These are phyloP conservation scores for Colletotrichum sansevieriae DNA, from an alignment of 2,329 filamentous ascomycete genomes.

Conservation along the genomic window DNA sequence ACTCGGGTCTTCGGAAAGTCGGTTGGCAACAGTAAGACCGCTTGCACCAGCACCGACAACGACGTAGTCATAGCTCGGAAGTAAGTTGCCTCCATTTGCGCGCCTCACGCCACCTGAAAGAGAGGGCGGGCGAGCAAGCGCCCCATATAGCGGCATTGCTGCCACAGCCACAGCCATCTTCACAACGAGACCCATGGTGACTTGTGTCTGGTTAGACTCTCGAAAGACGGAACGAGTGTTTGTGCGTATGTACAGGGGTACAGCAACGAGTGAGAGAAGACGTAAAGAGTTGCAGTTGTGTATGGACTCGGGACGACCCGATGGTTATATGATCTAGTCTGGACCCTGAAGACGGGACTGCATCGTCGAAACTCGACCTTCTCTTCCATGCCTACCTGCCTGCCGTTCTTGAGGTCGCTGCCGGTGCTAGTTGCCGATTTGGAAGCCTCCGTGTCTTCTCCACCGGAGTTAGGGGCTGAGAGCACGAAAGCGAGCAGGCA, in stretches of 20 bases:
- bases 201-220: slow-evolving; percentile 6
- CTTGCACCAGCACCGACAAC: slow-evolving; percentile 52
- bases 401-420: slow-evolving; percentile 3
- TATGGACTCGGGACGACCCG: slow-evolving; percentile 27
- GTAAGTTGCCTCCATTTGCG: slow-evolving; percentile 13
- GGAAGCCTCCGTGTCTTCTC: slow-evolving; percentile 13
- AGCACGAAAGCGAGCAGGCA: slow-evolving; percentile 11
- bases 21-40: slow-evolving; percentile 53
- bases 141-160: slow-evolving; percentile 35
- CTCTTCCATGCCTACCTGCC: not conserved
- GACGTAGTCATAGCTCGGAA: slow-evolving; percentile 49
- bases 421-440: slow-evolving; percentile 23
- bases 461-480: slow-evolving; percentile 21
- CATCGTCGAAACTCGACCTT: slow-evolving; percentile 14
- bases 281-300: slow-evolving; percentile 8
- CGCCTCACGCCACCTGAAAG: slow-evolving; percentile 13
- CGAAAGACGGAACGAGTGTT: slow-evolving; percentile 12
- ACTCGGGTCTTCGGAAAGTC: slow-evolving; percentile 52
- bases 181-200: slow-evolving; percentile 25
- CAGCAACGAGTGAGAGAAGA: slow-evolving; percentile 22
- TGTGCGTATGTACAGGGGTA: slow-evolving; percentile 28
- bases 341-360: slow-evolving; percentile 5
- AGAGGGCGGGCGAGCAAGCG: slow-evolving; percentile 32
- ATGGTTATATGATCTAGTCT: slow-evolving; percentile 20
- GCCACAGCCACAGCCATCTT: slow-evolving; percentile 35